These are phyloP conservation scores for Colletotrichum sp. DNA, from an alignment of 2,329 filamentous ascomycete species.

Conservation along the genomic window DNA sequence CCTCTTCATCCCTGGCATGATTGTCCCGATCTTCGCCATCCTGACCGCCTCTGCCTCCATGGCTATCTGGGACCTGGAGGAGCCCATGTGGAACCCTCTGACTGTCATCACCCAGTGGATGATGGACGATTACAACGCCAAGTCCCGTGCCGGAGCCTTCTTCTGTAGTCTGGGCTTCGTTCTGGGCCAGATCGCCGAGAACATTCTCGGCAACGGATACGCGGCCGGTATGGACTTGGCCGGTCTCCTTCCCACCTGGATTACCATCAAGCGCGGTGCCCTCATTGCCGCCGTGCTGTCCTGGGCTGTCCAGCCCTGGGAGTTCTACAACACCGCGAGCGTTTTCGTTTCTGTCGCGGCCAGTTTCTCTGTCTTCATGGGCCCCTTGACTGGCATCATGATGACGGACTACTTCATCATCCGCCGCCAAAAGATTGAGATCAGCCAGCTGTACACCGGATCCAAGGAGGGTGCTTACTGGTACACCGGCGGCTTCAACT, in stretches of 20 bases:
- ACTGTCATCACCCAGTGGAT: slow-evolving; percentile 31
- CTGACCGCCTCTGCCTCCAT: slow-evolving; percentile 31
- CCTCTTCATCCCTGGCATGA: slow-evolving; percentile 30
- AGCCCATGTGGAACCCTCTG: slow-evolving; percentile 29
- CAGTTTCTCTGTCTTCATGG: slow-evolving; percentile 33
- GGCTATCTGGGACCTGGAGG: slow-evolving; percentile 27
- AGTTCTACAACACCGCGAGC: slow-evolving; percentile 31
- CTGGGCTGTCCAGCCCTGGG: slow-evolving; percentile 33
- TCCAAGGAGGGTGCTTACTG: slow-evolving; percentile 40
- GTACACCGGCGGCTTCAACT: slow-evolving; percentile 38
- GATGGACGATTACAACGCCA: slow-evolving; percentile 28
- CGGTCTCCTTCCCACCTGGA: slow-evolving; percentile 29
- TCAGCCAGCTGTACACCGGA: slow-evolving; percentile 40
- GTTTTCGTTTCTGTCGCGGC: slow-evolving; percentile 30
- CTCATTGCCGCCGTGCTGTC: slow-evolving; percentile 26
- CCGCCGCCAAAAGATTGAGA: slow-evolving; percentile 38
- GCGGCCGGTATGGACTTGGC: slow-evolving; percentile 33
- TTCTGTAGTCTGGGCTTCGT: slow-evolving; percentile 30
- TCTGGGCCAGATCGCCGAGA: slow-evolving; percentile 32
- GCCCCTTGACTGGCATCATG: slow-evolving; percentile 33
- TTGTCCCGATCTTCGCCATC: slow-evolving; percentile 29
- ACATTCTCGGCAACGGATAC: slow-evolving; percentile 32
- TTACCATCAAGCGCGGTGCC: slow-evolving; percentile 31
- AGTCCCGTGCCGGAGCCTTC: slow-evolving; percentile 31
- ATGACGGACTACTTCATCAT: slow-evolving; percentile 32